These are phyloP conservation scores for Neurospora sp. DNA, from an alignment of 495 filamentous ascomycete genomes.

Conservation along the genomic window DNA sequence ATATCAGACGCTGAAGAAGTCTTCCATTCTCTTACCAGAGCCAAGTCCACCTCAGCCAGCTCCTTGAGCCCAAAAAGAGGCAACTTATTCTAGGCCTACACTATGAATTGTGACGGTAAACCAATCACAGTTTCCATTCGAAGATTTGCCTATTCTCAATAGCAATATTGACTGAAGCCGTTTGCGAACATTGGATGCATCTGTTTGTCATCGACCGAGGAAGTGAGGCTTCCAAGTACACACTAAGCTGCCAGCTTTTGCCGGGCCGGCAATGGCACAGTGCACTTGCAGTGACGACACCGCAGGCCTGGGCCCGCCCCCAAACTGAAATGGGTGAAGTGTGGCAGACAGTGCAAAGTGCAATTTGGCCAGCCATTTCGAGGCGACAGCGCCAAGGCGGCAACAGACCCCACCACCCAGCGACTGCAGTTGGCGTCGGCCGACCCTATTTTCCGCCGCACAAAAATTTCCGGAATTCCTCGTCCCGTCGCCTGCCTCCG, in stretches of 20 bases:
- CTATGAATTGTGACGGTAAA: no score
- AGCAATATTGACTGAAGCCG: no score
- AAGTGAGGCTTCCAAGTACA: neutral
- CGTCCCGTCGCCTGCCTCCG: slow-evolving; percentile 3
- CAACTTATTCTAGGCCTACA: no score
- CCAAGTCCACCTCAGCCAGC: no score
- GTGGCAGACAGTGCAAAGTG: no score
- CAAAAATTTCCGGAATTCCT: slow-evolving; percentile 29
- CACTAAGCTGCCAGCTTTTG: neutral
- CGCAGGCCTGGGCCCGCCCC: neutral
- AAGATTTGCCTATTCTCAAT: neutral
- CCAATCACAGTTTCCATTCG: neutral
- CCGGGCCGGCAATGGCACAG: neutral
- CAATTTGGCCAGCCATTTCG: neutral
- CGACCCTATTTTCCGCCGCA: slow-evolving; percentile 31
- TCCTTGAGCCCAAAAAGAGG: no score
- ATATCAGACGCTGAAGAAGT: no score
- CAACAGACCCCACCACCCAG: neutral
- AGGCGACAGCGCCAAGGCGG: neutral
- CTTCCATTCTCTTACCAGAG: no score
- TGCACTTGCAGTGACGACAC: neutral
- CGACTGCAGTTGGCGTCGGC: neutral
- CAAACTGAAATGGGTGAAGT: no score
- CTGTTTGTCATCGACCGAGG: neutral
- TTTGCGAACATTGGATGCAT: no score